A percentile compares a stretch with the other conserved stretches of the same genome.
Conservation (phyloP, 2,329 filamentous ascomycete genomes). For the Zymoseptoria passerinii region DNA sequence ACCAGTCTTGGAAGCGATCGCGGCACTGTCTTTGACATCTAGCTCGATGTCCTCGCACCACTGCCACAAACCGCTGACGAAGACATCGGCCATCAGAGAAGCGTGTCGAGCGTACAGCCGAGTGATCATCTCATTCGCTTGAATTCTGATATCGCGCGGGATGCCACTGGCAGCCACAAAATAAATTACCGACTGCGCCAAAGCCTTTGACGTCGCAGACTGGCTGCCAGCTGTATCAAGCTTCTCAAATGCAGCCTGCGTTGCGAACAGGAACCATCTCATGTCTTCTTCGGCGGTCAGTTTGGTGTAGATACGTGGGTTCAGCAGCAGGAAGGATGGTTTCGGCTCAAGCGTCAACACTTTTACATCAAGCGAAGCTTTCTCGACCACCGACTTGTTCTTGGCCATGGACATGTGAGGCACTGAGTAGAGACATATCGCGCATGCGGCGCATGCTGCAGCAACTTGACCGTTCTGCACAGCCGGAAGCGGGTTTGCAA, state of each 20-base stretch:
- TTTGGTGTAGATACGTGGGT: slow-evolving; percentile 76
- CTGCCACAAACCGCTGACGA: slow-evolving; percentile 64
- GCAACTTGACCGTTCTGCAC: slow-evolving; percentile 77
- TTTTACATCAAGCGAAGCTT: slow-evolving; percentile 55
- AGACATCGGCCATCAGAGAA: slow-evolving; percentile 49
- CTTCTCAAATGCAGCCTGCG: slow-evolving; percentile 50
- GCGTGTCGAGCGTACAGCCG: slow-evolving; percentile 56
- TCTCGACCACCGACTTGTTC: slow-evolving; percentile 51
- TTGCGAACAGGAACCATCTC: slow-evolving; percentile 64
- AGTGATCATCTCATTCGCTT: slow-evolving; percentile 55
- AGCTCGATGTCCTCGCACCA: slow-evolving; percentile 62
- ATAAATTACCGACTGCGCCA: slow-evolving; percentile 82
- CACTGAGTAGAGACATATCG: slow-evolving; percentile 51
- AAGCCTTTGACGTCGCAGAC: slow-evolving; percentile 35
- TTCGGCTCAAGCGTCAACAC: slow-evolving; percentile 66
- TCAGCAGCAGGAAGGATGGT: slow-evolving; percentile 78
- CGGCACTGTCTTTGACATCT: slow-evolving; percentile 70
- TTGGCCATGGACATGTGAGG: slow-evolving; percentile 46
- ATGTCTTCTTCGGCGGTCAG: slow-evolving; percentile 66
- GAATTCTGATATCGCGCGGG: slow-evolving; percentile 54
- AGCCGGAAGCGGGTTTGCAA: slow-evolving; percentile 67
- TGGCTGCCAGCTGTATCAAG: slow-evolving; percentile 32
- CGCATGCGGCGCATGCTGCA: slow-evolving; percentile 65
- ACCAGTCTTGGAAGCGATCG: slow-evolving; percentile 56
- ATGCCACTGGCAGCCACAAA: slow-evolving; percentile 57